Evolutionary conservation across 495 filamentous ascomycete species (phyloP).

Genomic region (Hypoxylon fuscum): DNA sequence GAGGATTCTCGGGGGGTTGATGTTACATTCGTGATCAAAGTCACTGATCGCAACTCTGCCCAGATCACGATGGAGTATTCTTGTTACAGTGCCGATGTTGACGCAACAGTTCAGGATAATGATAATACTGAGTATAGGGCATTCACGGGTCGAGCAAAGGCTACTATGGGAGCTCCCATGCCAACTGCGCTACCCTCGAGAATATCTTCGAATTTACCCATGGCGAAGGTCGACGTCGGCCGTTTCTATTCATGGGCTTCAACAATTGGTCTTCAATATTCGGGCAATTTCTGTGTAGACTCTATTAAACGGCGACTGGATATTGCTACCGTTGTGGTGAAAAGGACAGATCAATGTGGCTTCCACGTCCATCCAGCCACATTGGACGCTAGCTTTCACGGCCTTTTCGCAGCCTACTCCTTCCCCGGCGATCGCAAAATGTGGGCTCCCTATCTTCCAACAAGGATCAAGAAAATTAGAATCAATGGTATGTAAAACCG

Average conservation of each 20-base stretch:
- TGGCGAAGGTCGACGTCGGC: background rate
- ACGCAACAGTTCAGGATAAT: background rate
- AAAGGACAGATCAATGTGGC: background rate
- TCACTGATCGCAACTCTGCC: conserved; percentile 10
- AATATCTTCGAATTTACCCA: background rate
- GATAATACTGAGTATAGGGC: background rate
- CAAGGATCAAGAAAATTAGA: conserved; percentile 12
- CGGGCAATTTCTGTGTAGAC: background rate
- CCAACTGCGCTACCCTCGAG: conserved; percentile 3
- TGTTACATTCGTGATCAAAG: conserved; percentile 12
- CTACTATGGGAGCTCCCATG: conserved; percentile 3
- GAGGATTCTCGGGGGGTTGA: conserved; percentile 27
- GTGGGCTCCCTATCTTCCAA: conserved; percentile 29
- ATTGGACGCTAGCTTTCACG: conserved; percentile 38
- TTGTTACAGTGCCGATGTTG: conserved; percentile 11
- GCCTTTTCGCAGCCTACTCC: conserved; percentile 20
- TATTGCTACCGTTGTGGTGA: background rate
- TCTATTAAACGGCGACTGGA: background rate
- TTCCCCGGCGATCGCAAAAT: conserved; percentile 18
- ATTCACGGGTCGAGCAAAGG: conserved; percentile 9
- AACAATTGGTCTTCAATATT: background rate
- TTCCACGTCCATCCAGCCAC: conserved; percentile 35
- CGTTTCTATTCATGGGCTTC: background rate
- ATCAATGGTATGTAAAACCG: conserved; percentile 7
- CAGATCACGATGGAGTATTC: conserved; percentile 6